Base-by-base conservation (phyloP, 768 basidiomycete genomes). In the Russula sp. region DNA sequence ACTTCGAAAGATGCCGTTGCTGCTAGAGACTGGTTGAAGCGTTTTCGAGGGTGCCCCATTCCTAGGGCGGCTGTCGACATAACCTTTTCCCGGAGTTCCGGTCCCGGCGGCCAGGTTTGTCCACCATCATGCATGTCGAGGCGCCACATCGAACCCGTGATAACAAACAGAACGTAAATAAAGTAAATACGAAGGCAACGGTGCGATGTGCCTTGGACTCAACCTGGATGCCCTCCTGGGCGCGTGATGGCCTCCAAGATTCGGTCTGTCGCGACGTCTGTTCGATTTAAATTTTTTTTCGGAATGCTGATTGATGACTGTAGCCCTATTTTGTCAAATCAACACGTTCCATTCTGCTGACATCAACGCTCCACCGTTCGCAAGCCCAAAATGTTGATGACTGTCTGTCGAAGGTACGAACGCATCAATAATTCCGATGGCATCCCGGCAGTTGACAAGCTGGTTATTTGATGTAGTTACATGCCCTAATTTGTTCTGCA, bases 151-250 rank as follows among this genome's bases (percentile, higher is more conserved):
- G 35, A 20, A 42, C 44, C 34, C 32, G 50, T 70, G 62, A 39
- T 67, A 53, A 6, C n/a, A 34, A 31, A 14, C 68, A 92, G 89
- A 90, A 93, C 67, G 91, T 93, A 44, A 93, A 93, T 70, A 93
- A 91, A 75, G 82, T 92, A n/a, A 91, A 89, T 62, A 92, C 91
- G 14, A 92, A 92, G 71, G 88, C 82, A 0, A 86, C 83, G 0
- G 68, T 87, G 16, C 78, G 86, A 47, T 89, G 87, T 68, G 72
- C 78, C 6, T 55, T 89, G 9, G 75, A 84, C 56, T 76, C 80
- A 1, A 57, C 73, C 1, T 91, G 89, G 89, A 85, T 91, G 55
- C 89, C 90, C 7, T 57, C 65, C 2, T 91, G 89, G 90, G 82
- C 86, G 4, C 74, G 71, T 37, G 74, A 79, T 7, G 71, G 70